Conservation (phyloP, 2,329 filamentous ascomycete genomes). For the Colletotrichum magnum region DNA sequence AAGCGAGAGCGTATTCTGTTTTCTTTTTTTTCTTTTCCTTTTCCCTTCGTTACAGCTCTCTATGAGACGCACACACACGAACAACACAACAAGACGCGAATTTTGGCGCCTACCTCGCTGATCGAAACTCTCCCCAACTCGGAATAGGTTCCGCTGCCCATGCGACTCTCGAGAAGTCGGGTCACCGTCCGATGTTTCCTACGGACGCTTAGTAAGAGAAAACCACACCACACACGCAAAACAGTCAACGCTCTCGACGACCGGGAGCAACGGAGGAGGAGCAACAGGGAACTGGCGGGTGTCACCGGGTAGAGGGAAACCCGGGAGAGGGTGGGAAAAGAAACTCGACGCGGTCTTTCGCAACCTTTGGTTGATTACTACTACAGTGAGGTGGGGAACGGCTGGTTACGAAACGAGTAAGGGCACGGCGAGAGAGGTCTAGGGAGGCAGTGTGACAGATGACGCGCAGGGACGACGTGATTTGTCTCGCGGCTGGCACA, state of each 20-base stretch:
- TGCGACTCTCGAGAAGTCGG: constrained; percentile 2
- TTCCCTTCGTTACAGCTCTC: constrained; percentile 15
- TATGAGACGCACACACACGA: constrained; percentile 11
- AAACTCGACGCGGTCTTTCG: constrained; percentile 26
- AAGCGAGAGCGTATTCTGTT: constrained; percentile 28
- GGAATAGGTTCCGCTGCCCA: background rate
- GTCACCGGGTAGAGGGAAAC: constrained; percentile 1
- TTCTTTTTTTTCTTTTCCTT: constrained; percentile 33
- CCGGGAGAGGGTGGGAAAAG: background rate
- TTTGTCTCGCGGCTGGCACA: constrained; percentile 11
- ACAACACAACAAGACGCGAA: background rate
- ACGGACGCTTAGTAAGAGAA: constrained; percentile 12
- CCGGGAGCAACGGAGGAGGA: background rate
- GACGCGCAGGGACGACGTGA: background rate
- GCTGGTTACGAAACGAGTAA: constrained; percentile 9
- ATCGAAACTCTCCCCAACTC: constrained; percentile 1
- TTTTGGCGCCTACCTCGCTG: background rate
- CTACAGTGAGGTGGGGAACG: constrained; percentile 12
- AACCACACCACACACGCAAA: constrained; percentile 21
- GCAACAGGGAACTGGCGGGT: constrained; percentile 2
- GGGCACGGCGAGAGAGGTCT: background rate
- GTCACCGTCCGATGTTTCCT: constrained; percentile 29
- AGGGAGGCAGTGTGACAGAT: background rate
- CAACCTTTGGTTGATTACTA: constrained; percentile 5
- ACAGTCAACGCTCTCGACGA: constrained; percentile 3